Conservation (phyloP, 2,329 filamentous ascomycete genomes). For the Grosmannia huntii region DNA sequence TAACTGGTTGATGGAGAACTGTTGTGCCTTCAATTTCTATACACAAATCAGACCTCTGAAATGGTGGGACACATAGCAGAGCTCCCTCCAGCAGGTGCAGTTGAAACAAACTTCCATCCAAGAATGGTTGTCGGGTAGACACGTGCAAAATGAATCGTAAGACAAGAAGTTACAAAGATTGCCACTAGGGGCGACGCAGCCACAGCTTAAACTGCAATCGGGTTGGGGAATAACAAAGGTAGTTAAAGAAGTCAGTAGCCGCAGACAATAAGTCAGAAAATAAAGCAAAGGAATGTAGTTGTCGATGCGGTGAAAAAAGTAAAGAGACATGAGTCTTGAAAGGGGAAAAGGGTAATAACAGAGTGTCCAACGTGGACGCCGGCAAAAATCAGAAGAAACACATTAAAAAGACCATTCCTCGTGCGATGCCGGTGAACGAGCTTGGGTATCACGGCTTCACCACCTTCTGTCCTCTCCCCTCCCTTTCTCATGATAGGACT, state of each 20-base stretch:
- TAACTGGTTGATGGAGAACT: neutral
- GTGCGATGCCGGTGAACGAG: conserved; percentile 10
- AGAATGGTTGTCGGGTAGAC: neutral
- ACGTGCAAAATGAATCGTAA: neutral
- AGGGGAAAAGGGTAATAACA: neutral
- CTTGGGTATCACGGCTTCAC: conserved; percentile 12
- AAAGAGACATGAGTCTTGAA: neutral
- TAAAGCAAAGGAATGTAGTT: neutral
- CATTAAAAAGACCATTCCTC: conserved; percentile 9
- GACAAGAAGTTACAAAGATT: neutral
- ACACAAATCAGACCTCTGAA: neutral
- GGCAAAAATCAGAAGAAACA: conserved; percentile 1
- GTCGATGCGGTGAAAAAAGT: neutral
- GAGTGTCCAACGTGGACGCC: neutral
- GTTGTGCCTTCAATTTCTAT: neutral
- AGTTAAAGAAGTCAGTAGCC: neutral
- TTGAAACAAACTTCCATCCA: neutral
- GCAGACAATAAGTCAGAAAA: neutral
- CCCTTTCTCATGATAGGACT: neutral
- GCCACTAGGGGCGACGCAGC: neutral
- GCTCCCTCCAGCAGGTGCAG: neutral
- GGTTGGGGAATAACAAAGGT: neutral
- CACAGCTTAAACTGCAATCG: neutral
- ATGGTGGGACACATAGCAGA: neutral
- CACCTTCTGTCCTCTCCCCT: conserved; percentile 6